A percentile compares a stretch with the other conserved stretches of the same genome.
These are phyloP conservation scores for Euphorbia schlechtendalii DNA, from an alignment of 441 rosid species.

Conservation along the genomic window DNA sequence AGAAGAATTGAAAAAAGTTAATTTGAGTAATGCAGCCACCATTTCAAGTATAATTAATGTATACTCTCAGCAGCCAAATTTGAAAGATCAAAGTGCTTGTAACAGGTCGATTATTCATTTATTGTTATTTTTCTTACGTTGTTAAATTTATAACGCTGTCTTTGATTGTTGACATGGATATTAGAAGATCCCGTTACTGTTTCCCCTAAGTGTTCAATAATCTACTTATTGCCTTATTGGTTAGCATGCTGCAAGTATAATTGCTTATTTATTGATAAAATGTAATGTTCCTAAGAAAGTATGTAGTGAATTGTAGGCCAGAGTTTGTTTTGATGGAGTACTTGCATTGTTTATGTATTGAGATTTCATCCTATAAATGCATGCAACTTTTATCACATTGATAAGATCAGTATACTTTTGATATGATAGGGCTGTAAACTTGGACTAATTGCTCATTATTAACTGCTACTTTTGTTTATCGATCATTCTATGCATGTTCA, in stretches of 20 bases:
- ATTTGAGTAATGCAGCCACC: slow-evolving; percentile 43
- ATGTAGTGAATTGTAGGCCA: not conserved
- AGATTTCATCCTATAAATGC: not conserved
- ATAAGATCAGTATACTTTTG: not conserved
- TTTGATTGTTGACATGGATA: not conserved
- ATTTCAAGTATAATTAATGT: slow-evolving; percentile 51
- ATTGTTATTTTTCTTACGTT: not conserved
- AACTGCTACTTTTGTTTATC: not conserved
- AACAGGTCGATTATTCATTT: slow-evolving; percentile 39
- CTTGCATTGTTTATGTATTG: not conserved
- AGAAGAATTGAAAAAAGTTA: slow-evolving; percentile 45
- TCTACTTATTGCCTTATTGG: not conserved
- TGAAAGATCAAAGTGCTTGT: slow-evolving; percentile 60
- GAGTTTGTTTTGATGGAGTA: not conserved
- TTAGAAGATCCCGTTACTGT: not conserved
- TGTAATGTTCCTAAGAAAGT: not conserved
- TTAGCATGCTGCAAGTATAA: slow-evolving; percentile 3
- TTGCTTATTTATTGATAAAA: not conserved
- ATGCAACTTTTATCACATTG: not conserved
- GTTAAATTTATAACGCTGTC: not conserved
- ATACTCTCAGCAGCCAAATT: slow-evolving; percentile 45
- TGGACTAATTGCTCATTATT: not conserved
- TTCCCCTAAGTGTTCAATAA: not conserved
- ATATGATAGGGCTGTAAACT: not conserved
- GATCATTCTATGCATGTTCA: not conserved